Conservation (phyloP, 768 basidiomycete genomes). For the Pleurotus tuber-regium region DNA sequence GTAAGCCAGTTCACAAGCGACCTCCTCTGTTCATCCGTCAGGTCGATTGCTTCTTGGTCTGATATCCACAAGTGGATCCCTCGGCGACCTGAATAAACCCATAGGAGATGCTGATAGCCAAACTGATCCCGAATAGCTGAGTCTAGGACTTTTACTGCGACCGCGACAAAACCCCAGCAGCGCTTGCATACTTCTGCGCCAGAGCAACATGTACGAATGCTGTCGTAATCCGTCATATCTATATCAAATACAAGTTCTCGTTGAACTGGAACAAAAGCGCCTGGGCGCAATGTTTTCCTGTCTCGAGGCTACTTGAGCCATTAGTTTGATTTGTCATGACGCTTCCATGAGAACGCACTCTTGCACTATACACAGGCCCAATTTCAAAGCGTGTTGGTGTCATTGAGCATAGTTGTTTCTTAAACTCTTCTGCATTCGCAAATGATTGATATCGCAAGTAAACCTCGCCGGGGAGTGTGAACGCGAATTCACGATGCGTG, state of each 20-base stretch:
- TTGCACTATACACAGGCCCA: slow-evolving; percentile 86
- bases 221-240: slow-evolving; percentile 99
- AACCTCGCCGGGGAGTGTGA: slow-evolving; percentile 86
- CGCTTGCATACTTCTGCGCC: slow-evolving; percentile 86
- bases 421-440: slow-evolving; percentile 79
- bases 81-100: slow-evolving; percentile 98
- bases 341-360: slow-evolving; percentile 50
- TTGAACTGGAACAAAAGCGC: slow-evolving; percentile 70
- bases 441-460: slow-evolving; percentile 97
- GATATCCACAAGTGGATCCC: slow-evolving; percentile 99
- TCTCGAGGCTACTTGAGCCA: slow-evolving; percentile 73
- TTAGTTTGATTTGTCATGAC: not conserved
- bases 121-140: slow-evolving; percentile 80
- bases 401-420: slow-evolving; percentile 79
- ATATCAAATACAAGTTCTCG: slow-evolving; percentile 99
- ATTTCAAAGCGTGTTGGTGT: slow-evolving; percentile 97
- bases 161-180: slow-evolving; percentile 95
- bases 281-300: slow-evolving; percentile 69
- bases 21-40: slow-evolving; percentile 89
- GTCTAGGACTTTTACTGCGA: slow-evolving; percentile 88
- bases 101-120: slow-evolving; percentile 85
- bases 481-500: slow-evolving; percentile 94
- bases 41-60: slow-evolving; percentile 80
- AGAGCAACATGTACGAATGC: slow-evolving; percentile 91
- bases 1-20: slow-evolving; percentile 87